Evolutionary conservation across 495 filamentous ascomycete species (phyloP).

Genomic region (Penicillium pulvis): DNA sequence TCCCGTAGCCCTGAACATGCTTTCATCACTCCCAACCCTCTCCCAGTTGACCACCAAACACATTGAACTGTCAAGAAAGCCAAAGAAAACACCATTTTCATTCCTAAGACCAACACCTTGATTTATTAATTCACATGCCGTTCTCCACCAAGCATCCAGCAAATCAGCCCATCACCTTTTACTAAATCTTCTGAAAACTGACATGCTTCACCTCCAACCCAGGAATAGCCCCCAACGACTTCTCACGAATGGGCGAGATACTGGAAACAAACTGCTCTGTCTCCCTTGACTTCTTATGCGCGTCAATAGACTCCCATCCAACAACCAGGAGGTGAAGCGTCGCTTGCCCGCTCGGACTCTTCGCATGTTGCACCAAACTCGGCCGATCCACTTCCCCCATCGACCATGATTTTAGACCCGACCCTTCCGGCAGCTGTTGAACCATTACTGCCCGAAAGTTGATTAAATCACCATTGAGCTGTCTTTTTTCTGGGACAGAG

Average conservation of each 20-base stretch:
- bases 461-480: conserved; percentile 31
- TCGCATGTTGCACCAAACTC: conserved; percentile 37
- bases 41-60: background rate
- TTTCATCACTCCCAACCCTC: conserved; percentile 3
- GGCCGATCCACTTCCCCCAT: conserved; percentile 47
- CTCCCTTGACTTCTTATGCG: conserved; percentile 49
- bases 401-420: conserved; percentile 42
- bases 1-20: conserved; percentile 17
- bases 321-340: conserved; percentile 41
- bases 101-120: background rate
- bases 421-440: conserved; percentile 32
- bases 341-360: conserved; percentile 39
- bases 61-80: background rate
- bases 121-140: background rate
- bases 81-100: background rate
- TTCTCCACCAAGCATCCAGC: background rate
- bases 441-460: conserved; percentile 39
- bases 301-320: conserved; percentile 59
- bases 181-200: conserved; percentile 37
- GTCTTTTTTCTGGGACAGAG: conserved; percentile 19
- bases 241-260: conserved; percentile 42
- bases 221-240: conserved; percentile 34
- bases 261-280: conserved; percentile 45
- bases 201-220: conserved; percentile 49
- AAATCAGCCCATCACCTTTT: background rate